These are phyloP conservation scores for Diatrype stigma DNA, from an alignment of 2,329 filamentous ascomycete genomes.

Conservation along the genomic window DNA sequence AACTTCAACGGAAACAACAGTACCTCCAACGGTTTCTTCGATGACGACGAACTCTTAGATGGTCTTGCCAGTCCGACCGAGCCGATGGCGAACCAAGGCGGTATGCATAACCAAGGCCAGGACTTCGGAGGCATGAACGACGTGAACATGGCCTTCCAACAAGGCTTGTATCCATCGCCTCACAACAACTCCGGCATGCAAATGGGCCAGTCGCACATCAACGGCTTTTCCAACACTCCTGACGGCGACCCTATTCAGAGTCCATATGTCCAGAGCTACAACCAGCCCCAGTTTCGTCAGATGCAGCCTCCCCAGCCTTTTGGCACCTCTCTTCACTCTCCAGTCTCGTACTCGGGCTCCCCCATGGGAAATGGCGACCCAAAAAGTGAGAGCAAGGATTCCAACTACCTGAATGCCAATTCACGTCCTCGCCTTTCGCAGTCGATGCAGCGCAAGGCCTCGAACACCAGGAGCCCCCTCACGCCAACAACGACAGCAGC, in stretches of 20 bases:
- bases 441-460: slow-evolving; percentile 67
- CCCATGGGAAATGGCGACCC: slow-evolving; percentile 47
- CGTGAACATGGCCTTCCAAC: slow-evolving; percentile 53
- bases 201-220: slow-evolving; percentile 65
- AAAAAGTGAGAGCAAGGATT: slow-evolving; percentile 45
- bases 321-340: slow-evolving; percentile 50
- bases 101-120: slow-evolving; percentile 50
- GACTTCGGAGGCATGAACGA: slow-evolving; percentile 54
- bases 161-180: slow-evolving; percentile 50
- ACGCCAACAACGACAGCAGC: slow-evolving; percentile 76
- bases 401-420: slow-evolving; percentile 55
- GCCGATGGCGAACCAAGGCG: slow-evolving; percentile 36
- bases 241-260: slow-evolving; percentile 91
- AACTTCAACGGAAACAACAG: slow-evolving; percentile 53
- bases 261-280: slow-evolving; percentile 77
- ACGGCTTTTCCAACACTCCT: slow-evolving; percentile 84
- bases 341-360: slow-evolving; percentile 46
- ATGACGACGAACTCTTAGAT: slow-evolving; percentile 85
- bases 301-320: slow-evolving; percentile 58
- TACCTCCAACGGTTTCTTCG: slow-evolving; percentile 71
- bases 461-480: slow-evolving; percentile 73
- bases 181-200: slow-evolving; percentile 54
- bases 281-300: slow-evolving; percentile 70
- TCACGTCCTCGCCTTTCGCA: slow-evolving; percentile 56
- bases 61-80: slow-evolving; percentile 57